A percentile compares a stretch with the other conserved stretches of the same genome.
These are phyloP conservation scores for Paracorniculantispora psalliotae DNA, from an alignment of 2,329 filamentous ascomycete species.

Conservation along the genomic window DNA sequence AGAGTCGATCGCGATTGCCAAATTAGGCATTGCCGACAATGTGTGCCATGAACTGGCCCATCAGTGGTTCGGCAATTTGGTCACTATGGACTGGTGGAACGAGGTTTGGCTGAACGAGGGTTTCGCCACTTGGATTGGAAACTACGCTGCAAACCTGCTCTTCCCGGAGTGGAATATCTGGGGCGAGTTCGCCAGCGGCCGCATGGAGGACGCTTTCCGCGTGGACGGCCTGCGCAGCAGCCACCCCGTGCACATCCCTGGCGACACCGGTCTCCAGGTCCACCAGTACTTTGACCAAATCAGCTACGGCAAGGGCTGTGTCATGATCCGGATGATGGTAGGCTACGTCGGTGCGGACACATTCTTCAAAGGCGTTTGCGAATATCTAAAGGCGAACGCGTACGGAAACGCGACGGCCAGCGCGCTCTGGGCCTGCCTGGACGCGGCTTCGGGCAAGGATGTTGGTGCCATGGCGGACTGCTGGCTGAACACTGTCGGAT, in stretches of 20 bases:
- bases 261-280: slow-evolving; percentile 86
- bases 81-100: slow-evolving; percentile 96
- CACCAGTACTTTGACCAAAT: slow-evolving; percentile 98
- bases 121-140: slow-evolving; percentile 97
- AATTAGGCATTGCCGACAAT: slow-evolving; percentile 91
- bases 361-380: slow-evolving; percentile 87
- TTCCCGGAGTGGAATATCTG: slow-evolving; percentile 98
- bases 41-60: slow-evolving; percentile 95
- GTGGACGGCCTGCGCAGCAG: slow-evolving; percentile 86
- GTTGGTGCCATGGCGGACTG: slow-evolving; percentile 83
- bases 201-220: slow-evolving; percentile 83
- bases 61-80: slow-evolving; percentile 92
- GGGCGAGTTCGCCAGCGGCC: slow-evolving; percentile 94
- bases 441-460: slow-evolving; percentile 80
- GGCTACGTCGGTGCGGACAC: slow-evolving; percentile 83
- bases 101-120: slow-evolving; percentile 93
- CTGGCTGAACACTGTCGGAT: slow-evolving; percentile 94
- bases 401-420: slow-evolving; percentile 89
- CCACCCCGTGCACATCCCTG: slow-evolving; percentile 92
- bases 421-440: slow-evolving; percentile 84
- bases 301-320: slow-evolving; percentile 93
- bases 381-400: slow-evolving; percentile 81
- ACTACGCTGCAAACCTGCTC: slow-evolving; percentile 83
- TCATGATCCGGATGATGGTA: slow-evolving; percentile 92
- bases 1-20: slow-evolving; percentile 82